These are phyloP conservation scores for Murraya paniculata DNA, from an alignment of 345 rosid species.

Conservation along the genomic window DNA sequence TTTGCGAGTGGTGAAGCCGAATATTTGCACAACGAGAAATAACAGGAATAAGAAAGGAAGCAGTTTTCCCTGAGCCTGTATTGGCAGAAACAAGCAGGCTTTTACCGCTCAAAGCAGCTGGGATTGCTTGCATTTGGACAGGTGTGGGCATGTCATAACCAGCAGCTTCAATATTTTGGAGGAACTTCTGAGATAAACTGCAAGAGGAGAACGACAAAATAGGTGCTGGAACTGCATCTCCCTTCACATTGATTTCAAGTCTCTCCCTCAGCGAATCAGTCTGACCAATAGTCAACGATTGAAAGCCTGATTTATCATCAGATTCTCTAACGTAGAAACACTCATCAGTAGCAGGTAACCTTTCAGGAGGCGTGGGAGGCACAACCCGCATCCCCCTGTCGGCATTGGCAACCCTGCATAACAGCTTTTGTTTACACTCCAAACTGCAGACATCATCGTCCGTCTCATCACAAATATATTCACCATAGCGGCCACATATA, in stretches of 20 bases:
- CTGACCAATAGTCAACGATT: conserved; percentile 32
- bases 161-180: conserved; percentile 63
- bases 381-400: conserved; percentile 7
- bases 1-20: conserved; percentile 28
- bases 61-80: conserved; percentile 92
- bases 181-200: conserved; percentile 53
- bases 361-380: conserved; percentile 20
- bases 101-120: conserved; percentile 62
- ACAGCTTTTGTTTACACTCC: conserved; percentile 66
- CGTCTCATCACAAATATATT: conserved; percentile 82
- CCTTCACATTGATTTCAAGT: conserved; percentile 69
- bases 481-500: conserved; percentile 80
- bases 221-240: conserved; percentile 54
- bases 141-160: conserved; percentile 81
- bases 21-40: conserved; percentile 53
- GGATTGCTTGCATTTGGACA: conserved; percentile 89
- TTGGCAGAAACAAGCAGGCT: conserved; percentile 80
- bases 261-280: conserved; percentile 58
- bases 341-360: conserved; percentile 65
- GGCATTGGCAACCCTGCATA: conserved; percentile 27
- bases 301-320: conserved; percentile 22
- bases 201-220: conserved; percentile 67
- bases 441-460: conserved; percentile 87
- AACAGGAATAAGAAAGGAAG: conserved; percentile 78
- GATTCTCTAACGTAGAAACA: conserved; percentile 69